Evolutionary conservation across 2,329 filamentous ascomycete genomes (phyloP), one percentile per base, ranked within the genome.

Genomic region (Beauveria sp.): DNA sequence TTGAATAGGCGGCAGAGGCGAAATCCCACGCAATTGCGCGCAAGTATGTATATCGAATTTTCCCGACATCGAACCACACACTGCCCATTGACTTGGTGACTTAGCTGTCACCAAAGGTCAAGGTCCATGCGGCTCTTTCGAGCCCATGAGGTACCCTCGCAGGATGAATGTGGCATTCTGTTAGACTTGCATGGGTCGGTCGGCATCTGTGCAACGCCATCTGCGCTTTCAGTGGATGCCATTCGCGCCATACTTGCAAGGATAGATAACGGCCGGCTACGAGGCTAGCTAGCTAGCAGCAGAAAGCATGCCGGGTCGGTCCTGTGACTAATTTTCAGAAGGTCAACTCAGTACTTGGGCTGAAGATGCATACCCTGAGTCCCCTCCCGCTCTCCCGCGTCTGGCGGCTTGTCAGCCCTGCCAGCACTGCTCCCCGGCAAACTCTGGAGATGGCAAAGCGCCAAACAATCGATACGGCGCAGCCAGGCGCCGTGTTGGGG

Each of bases 151-250:
- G 9, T 54, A 9, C 20, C 10, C 24, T 18, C 18, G n/a, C 7
- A 20, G 16, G 7, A 9, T 9, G 24, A 5, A 9, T n/a, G 8
- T 16, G 16, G 14, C 24, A 55, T 55, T 12, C n/a, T 20, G 26
- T 26, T 48, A 10, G 5, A 48, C 16, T 28, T 58, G 31, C 57
- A 60, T 51, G 57, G 38, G 57, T 22, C 16, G 34, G 34, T 16
- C 14, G 46, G 34, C 48, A 60, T 51, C 57, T 52, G 38, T 60
- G 24, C 48, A 49, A 60, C 48, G 38, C 34, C 57, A 60, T 45
- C 34, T 57, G 40, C 26, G 48, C 22, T 26, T 40, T 9, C 57
- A 50, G 57, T 60, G 57, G 48, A 24, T 45, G 48, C 22, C 38
- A 45, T 52, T 52, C 22, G 38, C 34, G 24, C 38, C 57, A 45